A percentile compares a stretch with the other conserved stretches of the same genome.
Conservation (phyloP, 148 eudicot genomes). For the Silene uniflora region DNA sequence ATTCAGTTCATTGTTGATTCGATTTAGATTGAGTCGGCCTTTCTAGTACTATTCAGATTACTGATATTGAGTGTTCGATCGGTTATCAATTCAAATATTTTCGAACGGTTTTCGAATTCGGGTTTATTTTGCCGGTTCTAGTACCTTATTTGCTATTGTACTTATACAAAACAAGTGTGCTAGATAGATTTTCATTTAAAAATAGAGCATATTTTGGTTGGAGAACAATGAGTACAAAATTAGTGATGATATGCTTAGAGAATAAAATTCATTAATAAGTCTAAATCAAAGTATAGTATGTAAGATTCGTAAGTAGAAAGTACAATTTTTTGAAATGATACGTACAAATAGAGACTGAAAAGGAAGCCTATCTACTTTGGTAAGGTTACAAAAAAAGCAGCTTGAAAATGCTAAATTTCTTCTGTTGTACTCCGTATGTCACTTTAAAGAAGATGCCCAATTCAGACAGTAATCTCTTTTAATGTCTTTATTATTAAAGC, state of each 20-base stretch:
- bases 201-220: too few species aligned
- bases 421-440: conserved; percentile 10
- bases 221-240: background rate
- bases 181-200: too few species aligned
- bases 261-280: background rate
- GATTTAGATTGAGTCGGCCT: too few species aligned
- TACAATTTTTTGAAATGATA: conserved; percentile 17
- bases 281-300: conserved; percentile 16
- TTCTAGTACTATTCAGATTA: too few species aligned
- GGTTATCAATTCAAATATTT: too few species aligned
- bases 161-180: too few species aligned
- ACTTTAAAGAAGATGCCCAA: conserved; percentile 34
- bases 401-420: conserved; percentile 24
- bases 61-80: too few species aligned
- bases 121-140: too few species aligned
- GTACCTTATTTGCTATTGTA: too few species aligned
- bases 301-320: background rate
- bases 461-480: conserved; percentile 24
- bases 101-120: too few species aligned
- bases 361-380: conserved; percentile 27
- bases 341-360: conserved; percentile 25
- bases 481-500: background rate
- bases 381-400: conserved; percentile 26
- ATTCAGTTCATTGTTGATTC: too few species aligned
- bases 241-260: background rate